phyloP scores from a whole-genome alignment of 225 moss, liverwort and hornwort genomes.

The Lunularia cruciata region DNA sequence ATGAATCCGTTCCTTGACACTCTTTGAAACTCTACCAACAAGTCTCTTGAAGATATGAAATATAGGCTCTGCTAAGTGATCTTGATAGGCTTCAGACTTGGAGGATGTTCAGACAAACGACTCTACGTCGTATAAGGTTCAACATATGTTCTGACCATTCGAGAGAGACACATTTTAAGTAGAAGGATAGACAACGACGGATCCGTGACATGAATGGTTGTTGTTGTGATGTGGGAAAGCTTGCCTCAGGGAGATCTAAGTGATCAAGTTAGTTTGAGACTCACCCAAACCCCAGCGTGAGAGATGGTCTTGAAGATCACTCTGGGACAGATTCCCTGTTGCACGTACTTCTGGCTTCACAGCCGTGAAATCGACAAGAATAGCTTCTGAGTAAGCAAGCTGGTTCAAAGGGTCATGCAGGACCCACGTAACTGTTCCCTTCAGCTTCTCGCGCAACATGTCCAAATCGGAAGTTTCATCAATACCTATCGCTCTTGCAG shows the following conservation, averaged over 20 bases:
- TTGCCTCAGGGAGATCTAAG: too few relatives aligned
- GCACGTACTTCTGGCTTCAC: slow-evolving; percentile 6
- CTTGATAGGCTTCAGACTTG: not conserved
- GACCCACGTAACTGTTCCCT: slow-evolving; percentile 9
- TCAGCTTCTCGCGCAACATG: slow-evolving; percentile 17
- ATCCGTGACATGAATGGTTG: not conserved
- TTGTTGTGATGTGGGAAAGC: not conserved
- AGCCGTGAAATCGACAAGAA: slow-evolving; percentile 19
- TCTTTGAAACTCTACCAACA: not conserved
- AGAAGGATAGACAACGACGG: not conserved
- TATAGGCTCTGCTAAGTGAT: not conserved
- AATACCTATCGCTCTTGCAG: not conserved
- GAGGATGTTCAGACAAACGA: not conserved
- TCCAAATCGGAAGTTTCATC: not conserved
- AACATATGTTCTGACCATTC: not conserved
- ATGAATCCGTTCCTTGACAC: too few relatives aligned
- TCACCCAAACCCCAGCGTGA: slow-evolving; percentile 13
- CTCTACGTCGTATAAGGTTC: not conserved
- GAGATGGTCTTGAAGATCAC: slow-evolving; percentile 4
- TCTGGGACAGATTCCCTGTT: not conserved
- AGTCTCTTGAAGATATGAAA: not conserved
- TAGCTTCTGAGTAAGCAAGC: slow-evolving; percentile 11
- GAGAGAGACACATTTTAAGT: not conserved
- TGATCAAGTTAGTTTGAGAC: not conserved
- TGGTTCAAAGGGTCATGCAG: slow-evolving; percentile 15